Conservation (phyloP, 2,329 filamentous ascomycete genomes). For the Phaeophleospora eucalypticola region DNA sequence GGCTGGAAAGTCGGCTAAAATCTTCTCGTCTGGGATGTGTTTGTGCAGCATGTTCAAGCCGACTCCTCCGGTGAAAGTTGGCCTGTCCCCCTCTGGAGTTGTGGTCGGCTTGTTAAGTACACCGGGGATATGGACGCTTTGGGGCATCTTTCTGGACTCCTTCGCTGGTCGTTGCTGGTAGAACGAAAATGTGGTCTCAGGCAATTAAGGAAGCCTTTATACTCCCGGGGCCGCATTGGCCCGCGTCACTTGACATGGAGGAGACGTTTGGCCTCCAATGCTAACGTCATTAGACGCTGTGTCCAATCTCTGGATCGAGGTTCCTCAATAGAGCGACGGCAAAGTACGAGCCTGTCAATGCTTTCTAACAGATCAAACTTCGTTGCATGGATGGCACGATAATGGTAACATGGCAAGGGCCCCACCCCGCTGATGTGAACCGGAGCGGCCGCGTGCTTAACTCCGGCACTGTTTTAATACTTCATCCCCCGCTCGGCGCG, state of each 20-base stretch:
- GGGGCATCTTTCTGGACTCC: not conserved
- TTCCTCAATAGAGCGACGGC: not conserved
- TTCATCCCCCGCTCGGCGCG: too few species aligned
- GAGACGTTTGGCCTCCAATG: too few species aligned
- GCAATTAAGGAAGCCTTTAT: not conserved
- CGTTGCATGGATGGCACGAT: not conserved
- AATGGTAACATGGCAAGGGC: not conserved
- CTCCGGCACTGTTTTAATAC: too few species aligned
- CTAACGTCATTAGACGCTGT: too few species aligned
- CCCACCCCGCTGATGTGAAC: not conserved
- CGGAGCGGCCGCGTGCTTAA: too few species aligned
- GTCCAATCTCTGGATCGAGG: too few species aligned
- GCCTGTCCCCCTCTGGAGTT: not conserved
- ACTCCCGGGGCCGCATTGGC: not conserved
- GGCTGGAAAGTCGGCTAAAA: not conserved
- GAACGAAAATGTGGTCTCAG: not conserved
- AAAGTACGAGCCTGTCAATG: too few species aligned
- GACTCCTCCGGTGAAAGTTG: slow-evolving; percentile 1
- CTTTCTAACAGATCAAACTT: too few species aligned
- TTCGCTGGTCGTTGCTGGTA: too few species aligned
- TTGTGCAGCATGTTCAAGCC: not conserved
- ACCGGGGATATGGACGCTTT: not conserved
- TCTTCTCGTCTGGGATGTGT: not conserved
- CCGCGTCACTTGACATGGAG: too few species aligned
- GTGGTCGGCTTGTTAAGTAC: not conserved